A percentile compares a stretch with the other conserved stretches of the same genome.
phyloP scores from a whole-genome alignment of 2,329 filamentous ascomycete genomes.

The Lecanicillium sp. region DNA sequence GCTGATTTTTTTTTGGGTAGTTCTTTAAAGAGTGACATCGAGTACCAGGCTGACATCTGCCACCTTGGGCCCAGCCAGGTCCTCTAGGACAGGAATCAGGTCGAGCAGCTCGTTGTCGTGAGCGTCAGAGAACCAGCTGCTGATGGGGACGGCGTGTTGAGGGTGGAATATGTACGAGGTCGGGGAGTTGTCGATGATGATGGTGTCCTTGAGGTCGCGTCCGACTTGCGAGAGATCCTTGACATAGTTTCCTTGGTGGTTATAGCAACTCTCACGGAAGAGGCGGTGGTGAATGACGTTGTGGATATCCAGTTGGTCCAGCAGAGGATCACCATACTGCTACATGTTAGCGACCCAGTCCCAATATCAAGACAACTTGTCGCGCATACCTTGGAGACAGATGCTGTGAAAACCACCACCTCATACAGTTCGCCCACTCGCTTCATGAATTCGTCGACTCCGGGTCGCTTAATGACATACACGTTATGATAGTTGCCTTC shows the following conservation, averaged over 20 bases:
- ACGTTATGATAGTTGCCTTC: conserved; percentile 99
- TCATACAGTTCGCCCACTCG: conserved; percentile 95
- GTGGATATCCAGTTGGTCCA: conserved; percentile 97
- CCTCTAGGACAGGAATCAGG: conserved; percentile 95
- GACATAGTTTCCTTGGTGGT: conserved; percentile 98
- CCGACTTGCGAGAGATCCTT: conserved; percentile 98
- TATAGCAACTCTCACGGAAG: conserved; percentile 98
- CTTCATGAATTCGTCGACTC: conserved; percentile 98
- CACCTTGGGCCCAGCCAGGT: conserved; percentile 82
- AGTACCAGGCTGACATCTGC: conserved; percentile 95
- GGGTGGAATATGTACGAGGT: conserved; percentile 99
- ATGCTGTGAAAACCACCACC: conserved; percentile 97
- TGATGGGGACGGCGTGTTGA: conserved; percentile 97
- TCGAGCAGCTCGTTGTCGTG: conserved; percentile 98
- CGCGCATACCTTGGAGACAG: conserved; percentile 78
- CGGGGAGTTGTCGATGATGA: conserved; percentile 99
- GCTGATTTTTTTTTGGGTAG: conserved; percentile 16
- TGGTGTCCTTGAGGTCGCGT: conserved; percentile 91
- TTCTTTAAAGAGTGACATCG: conserved; percentile 70
- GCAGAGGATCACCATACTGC: conserved; percentile 89
- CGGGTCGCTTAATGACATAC: conserved; percentile 98
- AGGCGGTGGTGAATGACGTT: conserved; percentile 91
- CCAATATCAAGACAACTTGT: background rate
- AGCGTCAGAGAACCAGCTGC: conserved; percentile 99
- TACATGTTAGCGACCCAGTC: conserved; percentile 18